Percentiles rank a stretch among this genome's conserved stretches.
Evolutionary conservation across 106 monocot species (phyloP).

Genomic region (Dendrobium chrysotoxum): DNA sequence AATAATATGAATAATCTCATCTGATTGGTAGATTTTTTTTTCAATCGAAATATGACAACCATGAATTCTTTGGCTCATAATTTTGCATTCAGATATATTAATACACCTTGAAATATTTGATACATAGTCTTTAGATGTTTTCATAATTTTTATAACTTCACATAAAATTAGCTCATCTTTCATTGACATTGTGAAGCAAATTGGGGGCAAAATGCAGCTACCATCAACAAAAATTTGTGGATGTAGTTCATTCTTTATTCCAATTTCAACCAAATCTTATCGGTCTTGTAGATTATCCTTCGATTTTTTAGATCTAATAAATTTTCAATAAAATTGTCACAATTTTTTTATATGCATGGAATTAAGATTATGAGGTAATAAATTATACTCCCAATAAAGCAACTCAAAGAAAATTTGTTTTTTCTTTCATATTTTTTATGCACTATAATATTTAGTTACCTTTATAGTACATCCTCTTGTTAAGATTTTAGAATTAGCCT

Average conservation of each 20-base stretch:
- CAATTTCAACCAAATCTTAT: no score
- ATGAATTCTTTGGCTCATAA: slow-evolving; percentile 11
- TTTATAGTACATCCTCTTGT: neutral
- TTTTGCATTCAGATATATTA: neutral
- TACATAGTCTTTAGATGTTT: slow-evolving; percentile 3
- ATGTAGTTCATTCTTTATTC: neutral
- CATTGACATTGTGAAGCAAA: neutral
- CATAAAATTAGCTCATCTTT: neutral
- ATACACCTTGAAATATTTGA: neutral
- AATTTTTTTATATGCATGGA: slow-evolving; percentile 15
- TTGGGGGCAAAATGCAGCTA: neutral
- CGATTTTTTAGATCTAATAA: neutral
- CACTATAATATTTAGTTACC: neutral
- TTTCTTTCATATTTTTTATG: neutral
- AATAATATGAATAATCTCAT: no score
- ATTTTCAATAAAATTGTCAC: neutral
- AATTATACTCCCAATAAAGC: neutral
- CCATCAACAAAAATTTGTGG: neutral
- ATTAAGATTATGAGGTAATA: slow-evolving; percentile 16
- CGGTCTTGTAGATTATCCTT: no score
- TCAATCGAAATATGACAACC: slow-evolving; percentile 7
- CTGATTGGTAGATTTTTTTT: no score
- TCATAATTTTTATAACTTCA: neutral
- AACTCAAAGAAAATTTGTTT: neutral
- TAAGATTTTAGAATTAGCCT: neutral